Evolutionary conservation across 495 filamentous ascomycete species (phyloP), one percentile per base, ranked within the genome.

Genomic region (Elasticomyces elasticus): DNA sequence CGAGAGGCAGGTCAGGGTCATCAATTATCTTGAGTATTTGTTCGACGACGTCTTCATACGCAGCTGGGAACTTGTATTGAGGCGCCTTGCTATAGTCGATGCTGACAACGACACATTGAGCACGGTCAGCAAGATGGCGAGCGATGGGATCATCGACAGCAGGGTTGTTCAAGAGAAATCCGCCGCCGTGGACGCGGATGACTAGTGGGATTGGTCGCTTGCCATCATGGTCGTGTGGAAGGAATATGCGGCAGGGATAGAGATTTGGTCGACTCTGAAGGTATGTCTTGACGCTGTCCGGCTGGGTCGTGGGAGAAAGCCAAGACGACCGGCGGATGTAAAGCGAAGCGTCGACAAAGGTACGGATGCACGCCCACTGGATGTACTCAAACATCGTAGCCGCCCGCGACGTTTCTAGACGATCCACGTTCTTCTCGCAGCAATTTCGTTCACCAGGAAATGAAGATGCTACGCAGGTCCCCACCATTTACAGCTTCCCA

Each of bases 31-130:
- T n/a, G 12, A 6, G 10, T 4, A 12, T 33, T 19, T 26, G 24
- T 7, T 25, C 47, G 28, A 50, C 47, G 12, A 50, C 47, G 47
- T 50, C 47, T 26, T 50, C 47, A 30, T 50, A 50, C 5, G 25
- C 47, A 11, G 20, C 19, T 9, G 47, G 47, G 20, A 50, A 50
- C 5, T 27, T 20, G 25, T 12, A 5, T 50, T 15, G 5, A 11
- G 47, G 47, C 3, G 47, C 47, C 35, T 50, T 50, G n/a, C n/a
- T 13, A 30, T 50, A 50, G 47, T 50, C 47, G 22, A 50, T 50
- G 11, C n/a, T 27, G 6, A 50, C 47, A 19, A 22, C 47, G n/a
- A 50, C 9, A 20, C 49, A 52, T 25, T 33, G 25, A 35, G 6
- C 5, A 25, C 15, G 3, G 23, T 52, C 49, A 9, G 49, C 30